Conservation (phyloP, 2,329 filamentous ascomycete genomes). For the Beauveria pseudobassiana region DNA sequence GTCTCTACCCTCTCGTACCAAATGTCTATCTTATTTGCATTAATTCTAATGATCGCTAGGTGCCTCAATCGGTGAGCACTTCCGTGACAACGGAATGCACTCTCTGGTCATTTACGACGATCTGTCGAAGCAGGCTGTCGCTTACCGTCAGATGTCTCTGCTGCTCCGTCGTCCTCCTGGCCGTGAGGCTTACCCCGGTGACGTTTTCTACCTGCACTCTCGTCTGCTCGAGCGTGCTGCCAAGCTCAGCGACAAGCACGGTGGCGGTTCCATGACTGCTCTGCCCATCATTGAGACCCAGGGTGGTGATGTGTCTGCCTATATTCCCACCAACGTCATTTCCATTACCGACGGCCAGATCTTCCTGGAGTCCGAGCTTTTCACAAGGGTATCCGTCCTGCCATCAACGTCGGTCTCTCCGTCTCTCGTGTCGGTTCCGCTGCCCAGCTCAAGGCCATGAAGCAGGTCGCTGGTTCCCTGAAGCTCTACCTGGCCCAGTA, state of each 20-base stretch:
- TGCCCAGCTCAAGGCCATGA: conserved; percentile 99
- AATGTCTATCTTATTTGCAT: conserved; percentile 19
- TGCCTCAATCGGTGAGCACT: conserved; percentile 53
- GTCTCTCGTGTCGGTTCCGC: conserved; percentile 99
- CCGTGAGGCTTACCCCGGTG: conserved; percentile 98
- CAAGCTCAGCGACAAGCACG: conserved; percentile 96
- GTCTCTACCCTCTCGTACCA: neutral
- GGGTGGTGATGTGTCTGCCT: conserved; percentile 99
- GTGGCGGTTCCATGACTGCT: conserved; percentile 93
- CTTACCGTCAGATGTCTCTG: conserved; percentile 98
- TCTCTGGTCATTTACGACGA: conserved; percentile 89
- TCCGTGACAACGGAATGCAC: conserved; percentile 81
- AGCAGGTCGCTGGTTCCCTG: conserved; percentile 98
- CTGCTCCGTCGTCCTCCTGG: conserved; percentile 94
- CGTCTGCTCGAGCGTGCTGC: conserved; percentile 98
- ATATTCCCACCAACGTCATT: conserved; percentile 99
- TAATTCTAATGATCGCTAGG: neutral
- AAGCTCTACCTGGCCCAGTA: conserved; percentile 99
- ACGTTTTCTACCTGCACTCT: conserved; percentile 99
- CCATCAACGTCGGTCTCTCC: conserved; percentile 99
- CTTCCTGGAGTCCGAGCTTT: conserved; percentile 97
- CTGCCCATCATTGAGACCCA: conserved; percentile 98
- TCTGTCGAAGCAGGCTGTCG: conserved; percentile 95
- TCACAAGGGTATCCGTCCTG: conserved; percentile 99
- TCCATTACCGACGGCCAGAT: conserved; percentile 99